Conservation (phyloP, 2,329 filamentous ascomycete species). For the Phialemoniopsis sp. region DNA sequence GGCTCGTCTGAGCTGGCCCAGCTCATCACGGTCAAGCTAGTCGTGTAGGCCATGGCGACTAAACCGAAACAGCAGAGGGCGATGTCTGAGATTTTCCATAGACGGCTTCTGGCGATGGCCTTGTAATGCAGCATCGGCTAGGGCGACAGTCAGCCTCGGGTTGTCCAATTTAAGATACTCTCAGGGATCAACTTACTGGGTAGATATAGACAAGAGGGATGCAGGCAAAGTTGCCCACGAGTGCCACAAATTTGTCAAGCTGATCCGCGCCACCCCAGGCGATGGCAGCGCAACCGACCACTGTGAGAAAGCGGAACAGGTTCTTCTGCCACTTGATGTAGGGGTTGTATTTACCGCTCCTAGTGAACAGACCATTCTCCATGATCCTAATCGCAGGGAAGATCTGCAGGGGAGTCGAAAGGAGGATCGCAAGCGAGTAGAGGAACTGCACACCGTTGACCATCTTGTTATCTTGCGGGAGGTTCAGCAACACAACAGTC, state of each 20-base stretch:
- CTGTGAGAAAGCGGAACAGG: slow-evolving; percentile 87
- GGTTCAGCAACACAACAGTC: slow-evolving; percentile 92
- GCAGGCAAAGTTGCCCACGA: slow-evolving; percentile 96
- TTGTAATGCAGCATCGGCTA: slow-evolving; percentile 88
- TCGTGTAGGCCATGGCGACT: slow-evolving; percentile 89
- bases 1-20: slow-evolving; percentile 64
- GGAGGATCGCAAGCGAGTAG: slow-evolving; percentile 94
- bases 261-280: slow-evolving; percentile 92
- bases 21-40: slow-evolving; percentile 76
- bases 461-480: slow-evolving; percentile 91
- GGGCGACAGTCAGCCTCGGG: slow-evolving; percentile 5
- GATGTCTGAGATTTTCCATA: slow-evolving; percentile 70
- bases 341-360: slow-evolving; percentile 95
- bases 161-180: not conserved
- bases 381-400: slow-evolving; percentile 97
- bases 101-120: slow-evolving; percentile 66
- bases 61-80: slow-evolving; percentile 76
- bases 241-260: slow-evolving; percentile 93
- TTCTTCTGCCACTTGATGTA: slow-evolving; percentile 99
- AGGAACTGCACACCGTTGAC: slow-evolving; percentile 96
- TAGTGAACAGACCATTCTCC: slow-evolving; percentile 88
- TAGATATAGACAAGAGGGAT: slow-evolving; percentile 97
- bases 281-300: slow-evolving; percentile 78
- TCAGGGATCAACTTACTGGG: slow-evolving; percentile 61
- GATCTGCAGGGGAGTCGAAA: slow-evolving; percentile 93